These are phyloP conservation scores for Viridothelium virens DNA, from an alignment of 495 filamentous ascomycete genomes.

Conservation along the genomic window DNA sequence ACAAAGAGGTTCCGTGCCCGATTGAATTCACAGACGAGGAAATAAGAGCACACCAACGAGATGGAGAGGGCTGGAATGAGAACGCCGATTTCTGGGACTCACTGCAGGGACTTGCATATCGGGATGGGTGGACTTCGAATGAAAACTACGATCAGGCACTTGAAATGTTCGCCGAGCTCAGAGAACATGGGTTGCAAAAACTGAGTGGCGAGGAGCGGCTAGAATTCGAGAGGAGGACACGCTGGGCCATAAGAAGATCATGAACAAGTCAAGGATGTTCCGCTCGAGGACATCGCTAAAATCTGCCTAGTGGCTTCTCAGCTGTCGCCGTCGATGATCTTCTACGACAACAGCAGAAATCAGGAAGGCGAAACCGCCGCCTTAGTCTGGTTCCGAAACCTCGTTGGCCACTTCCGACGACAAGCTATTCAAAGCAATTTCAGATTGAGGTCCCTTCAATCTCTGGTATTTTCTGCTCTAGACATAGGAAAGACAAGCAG, in stretches of 20 bases:
- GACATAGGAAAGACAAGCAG: no score
- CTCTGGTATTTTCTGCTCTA: no score
- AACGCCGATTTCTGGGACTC: slow-evolving; percentile 26
- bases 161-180: slow-evolving; percentile 25
- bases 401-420: no score
- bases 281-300: no score
- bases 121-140: slow-evolving; percentile 25
- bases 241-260: slow-evolving; percentile 16
- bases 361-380: no score
- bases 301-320: no score
- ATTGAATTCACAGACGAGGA: slow-evolving; percentile 30
- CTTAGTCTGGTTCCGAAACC: no score
- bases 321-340: no score
- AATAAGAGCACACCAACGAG: slow-evolving; percentile 21
- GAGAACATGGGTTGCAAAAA: slow-evolving; percentile 21
- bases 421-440: no score
- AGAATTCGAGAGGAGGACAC: slow-evolving; percentile 23
- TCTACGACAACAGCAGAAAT: no score
- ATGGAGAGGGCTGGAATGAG: slow-evolving; percentile 30
- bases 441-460: no score
- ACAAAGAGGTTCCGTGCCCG: slow-evolving; percentile 27
- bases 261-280: no score
- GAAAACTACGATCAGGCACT: slow-evolving; percentile 24
- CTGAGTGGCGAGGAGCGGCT: slow-evolving; percentile 20
- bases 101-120: slow-evolving; percentile 18